Conservation (phyloP, 108 stramenopile species). For the Seminavis robusta region DNA sequence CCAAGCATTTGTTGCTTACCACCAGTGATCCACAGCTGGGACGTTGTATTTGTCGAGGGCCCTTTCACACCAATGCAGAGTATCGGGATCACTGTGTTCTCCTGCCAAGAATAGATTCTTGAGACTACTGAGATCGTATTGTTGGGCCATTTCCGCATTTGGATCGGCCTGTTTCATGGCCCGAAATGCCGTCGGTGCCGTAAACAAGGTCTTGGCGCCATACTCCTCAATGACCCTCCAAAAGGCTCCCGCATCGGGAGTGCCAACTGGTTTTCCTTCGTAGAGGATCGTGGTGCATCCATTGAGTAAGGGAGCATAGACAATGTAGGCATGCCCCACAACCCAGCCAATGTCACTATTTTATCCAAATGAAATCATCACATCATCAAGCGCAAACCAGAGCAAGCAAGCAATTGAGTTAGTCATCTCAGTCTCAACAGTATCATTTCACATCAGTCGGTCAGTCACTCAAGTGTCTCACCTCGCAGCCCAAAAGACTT, state of each 20-base stretch:
- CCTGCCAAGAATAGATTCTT: slow-evolving; percentile 61
- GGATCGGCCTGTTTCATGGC: slow-evolving; percentile 69
- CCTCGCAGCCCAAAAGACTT: slow-evolving; percentile 74
- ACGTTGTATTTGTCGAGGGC: slow-evolving; percentile 23
- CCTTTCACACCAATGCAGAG: slow-evolving; percentile 54
- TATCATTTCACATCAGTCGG: no score
- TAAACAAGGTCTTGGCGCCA: slow-evolving; percentile 64
- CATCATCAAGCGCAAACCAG: no score
- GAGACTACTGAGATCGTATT: slow-evolving; percentile 48
- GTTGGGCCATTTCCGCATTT: slow-evolving; percentile 17
- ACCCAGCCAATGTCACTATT: slow-evolving; percentile 78
- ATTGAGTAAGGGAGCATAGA: slow-evolving; percentile 70
- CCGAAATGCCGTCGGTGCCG: slow-evolving; percentile 77
- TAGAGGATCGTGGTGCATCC: slow-evolving; percentile 69
- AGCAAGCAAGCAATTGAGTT: no score
- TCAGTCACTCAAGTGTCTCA: no score
- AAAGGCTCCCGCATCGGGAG: slow-evolving; percentile 74
- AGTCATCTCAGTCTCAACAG: no score
- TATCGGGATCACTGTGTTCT: slow-evolving; percentile 71
- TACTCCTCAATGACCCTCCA: slow-evolving; percentile 69
- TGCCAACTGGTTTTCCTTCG: slow-evolving; percentile 82
- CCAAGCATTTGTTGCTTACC: slow-evolving; percentile 74
- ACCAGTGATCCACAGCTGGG: slow-evolving; percentile 72
- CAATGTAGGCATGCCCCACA: slow-evolving; percentile 56
- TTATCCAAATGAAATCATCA: not conserved